Conservation (phyloP, 2,329 filamentous ascomycete species). For the Ophiostoma himal-ulmi region DNA sequence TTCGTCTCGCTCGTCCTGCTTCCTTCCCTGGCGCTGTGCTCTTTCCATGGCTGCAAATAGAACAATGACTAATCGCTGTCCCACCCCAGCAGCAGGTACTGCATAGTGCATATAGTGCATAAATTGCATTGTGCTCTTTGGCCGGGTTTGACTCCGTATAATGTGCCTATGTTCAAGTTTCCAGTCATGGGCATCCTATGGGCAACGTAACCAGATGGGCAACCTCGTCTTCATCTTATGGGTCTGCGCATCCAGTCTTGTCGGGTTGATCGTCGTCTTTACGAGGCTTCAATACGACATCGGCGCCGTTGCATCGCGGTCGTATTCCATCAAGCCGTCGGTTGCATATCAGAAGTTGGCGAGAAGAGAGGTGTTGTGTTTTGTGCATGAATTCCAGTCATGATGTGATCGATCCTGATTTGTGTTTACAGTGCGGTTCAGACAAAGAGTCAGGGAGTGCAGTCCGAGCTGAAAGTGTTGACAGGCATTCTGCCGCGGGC, state of each 20-base stretch:
- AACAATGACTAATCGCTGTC: not conserved
- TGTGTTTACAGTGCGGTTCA: not conserved
- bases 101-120: not conserved
- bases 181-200: not conserved
- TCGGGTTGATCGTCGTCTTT: not conserved
- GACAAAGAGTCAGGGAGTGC: not conserved
- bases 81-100: not conserved
- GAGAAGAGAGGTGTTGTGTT: not conserved
- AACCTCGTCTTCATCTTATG: too few relatives aligned
- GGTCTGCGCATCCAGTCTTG: not conserved
- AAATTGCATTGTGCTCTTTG: not conserved
- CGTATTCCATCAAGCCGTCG: not conserved
- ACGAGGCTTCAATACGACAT: constrained; percentile 6
- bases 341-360: too few relatives aligned
- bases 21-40: not conserved
- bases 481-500: not conserved
- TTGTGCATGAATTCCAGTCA: not conserved
- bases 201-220: too few relatives aligned
- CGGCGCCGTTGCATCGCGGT: not conserved
- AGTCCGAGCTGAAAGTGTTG: not conserved
- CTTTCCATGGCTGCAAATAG: not conserved
- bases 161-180: too few relatives aligned
- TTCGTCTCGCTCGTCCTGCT: not conserved
- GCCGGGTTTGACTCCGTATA: not conserved
- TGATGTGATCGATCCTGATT: not conserved